phyloP scores from a whole-genome alignment of 345 rosid species.

The Eucalyptus viminalis region DNA sequence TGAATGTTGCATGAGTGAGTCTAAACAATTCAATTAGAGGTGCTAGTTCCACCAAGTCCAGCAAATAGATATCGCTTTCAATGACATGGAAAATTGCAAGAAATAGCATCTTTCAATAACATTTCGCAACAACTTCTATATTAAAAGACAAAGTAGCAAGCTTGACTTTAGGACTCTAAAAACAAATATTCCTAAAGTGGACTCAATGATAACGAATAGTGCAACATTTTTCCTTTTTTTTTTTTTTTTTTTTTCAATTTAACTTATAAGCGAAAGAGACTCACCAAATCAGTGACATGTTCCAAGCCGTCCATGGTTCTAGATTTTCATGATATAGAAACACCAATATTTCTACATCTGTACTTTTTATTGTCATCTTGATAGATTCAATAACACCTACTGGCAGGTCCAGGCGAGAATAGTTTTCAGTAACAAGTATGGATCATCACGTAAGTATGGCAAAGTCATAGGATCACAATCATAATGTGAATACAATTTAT shows the following conservation, averaged over 20 bases:
- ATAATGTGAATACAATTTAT: neutral
- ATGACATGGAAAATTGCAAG: no score
- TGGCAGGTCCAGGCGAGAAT: accelerated
- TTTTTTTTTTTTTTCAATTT: neutral
- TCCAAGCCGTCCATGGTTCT: neutral
- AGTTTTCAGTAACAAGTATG: neutral
- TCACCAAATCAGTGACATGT: neutral
- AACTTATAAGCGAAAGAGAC: neutral
- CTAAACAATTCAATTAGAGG: no score
- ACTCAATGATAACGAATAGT: neutral
- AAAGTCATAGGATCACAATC: neutral
- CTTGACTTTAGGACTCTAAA: no score
- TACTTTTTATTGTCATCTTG: neutral
- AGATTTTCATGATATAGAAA: neutral
- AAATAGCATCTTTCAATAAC: no score
- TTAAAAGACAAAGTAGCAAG: no score
- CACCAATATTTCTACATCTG: neutral
- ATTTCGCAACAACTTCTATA: no score
- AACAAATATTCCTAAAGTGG: neutral
- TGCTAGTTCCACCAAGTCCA: no score
- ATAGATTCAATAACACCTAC: neutral
- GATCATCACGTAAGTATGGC: neutral
- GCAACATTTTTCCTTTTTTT: neutral
- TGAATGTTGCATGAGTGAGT: no score
- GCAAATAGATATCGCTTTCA: no score